Evolutionary conservation across 2,329 filamentous ascomycete species (phyloP).

Genomic region (Beauveria sp.): DNA sequence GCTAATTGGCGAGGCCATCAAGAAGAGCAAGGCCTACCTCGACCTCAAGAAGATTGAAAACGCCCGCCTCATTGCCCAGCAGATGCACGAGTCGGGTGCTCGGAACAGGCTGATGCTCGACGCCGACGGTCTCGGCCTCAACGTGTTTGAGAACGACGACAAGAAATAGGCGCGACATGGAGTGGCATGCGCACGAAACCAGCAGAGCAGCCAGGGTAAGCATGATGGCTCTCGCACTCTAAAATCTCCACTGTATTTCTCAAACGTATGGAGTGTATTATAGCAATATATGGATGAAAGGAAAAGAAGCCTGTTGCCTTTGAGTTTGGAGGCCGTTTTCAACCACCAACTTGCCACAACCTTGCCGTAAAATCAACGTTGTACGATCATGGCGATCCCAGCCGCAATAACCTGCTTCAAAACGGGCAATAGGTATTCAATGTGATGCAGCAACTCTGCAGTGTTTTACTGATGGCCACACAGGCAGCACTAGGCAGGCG

Average conservation of each 20-base stretch:
- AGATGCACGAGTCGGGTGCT: constrained; percentile 77
- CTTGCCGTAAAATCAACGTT: background rate
- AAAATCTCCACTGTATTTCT: constrained; percentile 32
- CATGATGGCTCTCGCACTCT: background rate
- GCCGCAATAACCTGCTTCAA: too few relatives aligned
- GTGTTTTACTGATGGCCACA: background rate
- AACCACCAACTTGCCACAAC: background rate
- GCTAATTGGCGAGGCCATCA: constrained; percentile 97
- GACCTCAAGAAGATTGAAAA: constrained; percentile 99
- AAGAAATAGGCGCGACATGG: constrained; percentile 33
- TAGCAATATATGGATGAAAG: constrained; percentile 11
- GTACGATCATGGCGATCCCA: background rate
- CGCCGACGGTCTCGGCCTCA: constrained; percentile 81
- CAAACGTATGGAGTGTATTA: constrained; percentile 16
- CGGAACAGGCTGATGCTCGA: constrained; percentile 94
- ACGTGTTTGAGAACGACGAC: constrained; percentile 58
- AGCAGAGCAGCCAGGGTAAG: background rate
- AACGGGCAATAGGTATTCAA: too few relatives aligned
- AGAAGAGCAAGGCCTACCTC: constrained; percentile 96
- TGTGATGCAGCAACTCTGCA: background rate
- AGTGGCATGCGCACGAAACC: background rate
- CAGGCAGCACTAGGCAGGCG: background rate
- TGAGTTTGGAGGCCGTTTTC: background rate
- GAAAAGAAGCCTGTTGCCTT: background rate
- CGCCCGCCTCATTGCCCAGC: constrained; percentile 76